These are phyloP conservation scores for Floccularia luteovirens DNA, from an alignment of 768 basidiomycete genomes.

Conservation along the genomic window DNA sequence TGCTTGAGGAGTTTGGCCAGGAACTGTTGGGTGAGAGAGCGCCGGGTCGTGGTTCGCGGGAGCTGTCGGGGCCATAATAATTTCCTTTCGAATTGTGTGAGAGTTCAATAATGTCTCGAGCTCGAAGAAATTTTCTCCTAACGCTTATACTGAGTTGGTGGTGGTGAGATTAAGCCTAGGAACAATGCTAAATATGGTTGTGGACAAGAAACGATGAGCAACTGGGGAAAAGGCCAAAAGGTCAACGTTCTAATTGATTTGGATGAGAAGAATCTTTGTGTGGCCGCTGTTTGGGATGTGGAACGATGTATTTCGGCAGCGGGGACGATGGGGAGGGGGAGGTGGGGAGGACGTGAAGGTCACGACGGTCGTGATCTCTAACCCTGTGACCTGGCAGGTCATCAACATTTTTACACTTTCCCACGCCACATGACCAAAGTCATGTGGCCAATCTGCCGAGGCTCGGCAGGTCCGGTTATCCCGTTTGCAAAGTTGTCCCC, in stretches of 20 bases:
- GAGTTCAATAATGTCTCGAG: too few relatives aligned
- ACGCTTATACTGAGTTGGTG: too few relatives aligned
- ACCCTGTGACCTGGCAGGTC: constrained; percentile 30
- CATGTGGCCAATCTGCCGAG: constrained; percentile 6
- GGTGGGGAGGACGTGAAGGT: constrained; percentile 30
- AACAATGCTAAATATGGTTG: too few relatives aligned
- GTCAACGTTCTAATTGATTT: too few relatives aligned
- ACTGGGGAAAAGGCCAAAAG: too few relatives aligned
- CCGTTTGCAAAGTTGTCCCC: too few relatives aligned
- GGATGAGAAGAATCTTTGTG: too few relatives aligned
- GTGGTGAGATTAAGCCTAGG: too few relatives aligned
- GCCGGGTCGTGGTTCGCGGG: constrained; percentile 29
- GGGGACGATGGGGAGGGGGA: constrained; percentile 17
- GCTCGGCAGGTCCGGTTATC: too few relatives aligned
- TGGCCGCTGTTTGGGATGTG: constrained; percentile 1
- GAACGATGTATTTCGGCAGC: constrained; percentile 10
- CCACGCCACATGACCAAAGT: constrained; percentile 20
- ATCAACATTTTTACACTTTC: constrained; percentile 22
- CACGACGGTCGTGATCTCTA: constrained; percentile 33
- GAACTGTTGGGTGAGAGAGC: constrained; percentile 24
- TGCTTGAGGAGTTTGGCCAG: constrained; percentile 18
- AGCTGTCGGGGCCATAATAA: constrained; percentile 26
- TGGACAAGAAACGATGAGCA: too few relatives aligned
- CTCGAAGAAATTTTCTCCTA: too few relatives aligned
- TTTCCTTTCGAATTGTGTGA: background rate